A percentile compares a stretch with the other conserved stretches of the same genome.
Conservation (phyloP, 1,139 yeast species). For the Blastobotrys buckinghamii region DNA sequence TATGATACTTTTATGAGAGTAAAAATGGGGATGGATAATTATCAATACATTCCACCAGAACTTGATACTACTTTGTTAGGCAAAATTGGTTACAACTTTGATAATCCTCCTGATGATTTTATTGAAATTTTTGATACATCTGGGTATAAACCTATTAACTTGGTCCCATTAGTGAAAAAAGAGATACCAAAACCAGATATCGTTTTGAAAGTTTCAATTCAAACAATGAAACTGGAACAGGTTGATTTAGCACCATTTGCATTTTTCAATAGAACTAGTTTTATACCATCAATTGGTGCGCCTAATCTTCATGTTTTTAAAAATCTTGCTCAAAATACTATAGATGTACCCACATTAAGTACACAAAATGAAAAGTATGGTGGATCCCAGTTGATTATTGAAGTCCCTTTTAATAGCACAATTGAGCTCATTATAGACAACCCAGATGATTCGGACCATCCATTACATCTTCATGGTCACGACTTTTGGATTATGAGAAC, state of each 20-base stretch:
- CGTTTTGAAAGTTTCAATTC: slow-evolving; percentile 17
- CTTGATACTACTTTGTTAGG: not conserved
- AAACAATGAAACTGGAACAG: slow-evolving; percentile 21
- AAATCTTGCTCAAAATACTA: slow-evolving; percentile 17
- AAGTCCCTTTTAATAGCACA: slow-evolving; percentile 22
- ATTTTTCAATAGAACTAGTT: slow-evolving; percentile 26
- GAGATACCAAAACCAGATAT: slow-evolving; percentile 20
- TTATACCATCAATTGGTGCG: slow-evolving; percentile 25
- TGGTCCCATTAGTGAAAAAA: slow-evolving; percentile 13
- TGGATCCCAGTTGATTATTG: slow-evolving; percentile 15
- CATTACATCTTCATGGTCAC: slow-evolving; percentile 59
- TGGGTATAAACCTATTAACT: not conserved
- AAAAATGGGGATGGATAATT: slow-evolving; percentile 22
- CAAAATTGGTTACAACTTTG: not conserved
- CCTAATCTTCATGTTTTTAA: slow-evolving; percentile 25
- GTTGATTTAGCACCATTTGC: slow-evolving; percentile 22
- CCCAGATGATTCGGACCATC: slow-evolving; percentile 75
- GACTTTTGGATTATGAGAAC: slow-evolving; percentile 48
- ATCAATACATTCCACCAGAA: slow-evolving; percentile 15
- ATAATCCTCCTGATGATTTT: not conserved
- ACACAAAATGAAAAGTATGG: slow-evolving; percentile 18
- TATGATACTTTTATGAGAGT: slow-evolving; percentile 23
- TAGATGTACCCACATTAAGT: slow-evolving; percentile 4
- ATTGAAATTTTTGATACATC: no score
- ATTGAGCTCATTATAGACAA: slow-evolving; percentile 71